Evolutionary conservation across 2,329 filamentous ascomycete species (phyloP).

Genomic region (Tolypocladium sp.): DNA sequence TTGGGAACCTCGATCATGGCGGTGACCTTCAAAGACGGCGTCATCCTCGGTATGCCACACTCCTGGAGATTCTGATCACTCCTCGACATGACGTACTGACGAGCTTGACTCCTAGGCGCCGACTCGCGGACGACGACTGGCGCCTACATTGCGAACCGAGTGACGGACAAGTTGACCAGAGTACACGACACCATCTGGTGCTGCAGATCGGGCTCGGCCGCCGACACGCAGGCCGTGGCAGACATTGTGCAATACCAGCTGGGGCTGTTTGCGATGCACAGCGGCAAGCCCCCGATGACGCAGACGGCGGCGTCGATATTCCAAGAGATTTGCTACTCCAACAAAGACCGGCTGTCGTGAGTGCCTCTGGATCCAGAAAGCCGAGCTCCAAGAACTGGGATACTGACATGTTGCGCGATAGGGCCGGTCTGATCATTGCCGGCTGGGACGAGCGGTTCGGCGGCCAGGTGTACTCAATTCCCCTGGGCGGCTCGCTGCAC

Average conservation of each 20-base stretch:
- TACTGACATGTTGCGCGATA: conserved; percentile 25
- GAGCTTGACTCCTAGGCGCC: conserved; percentile 47
- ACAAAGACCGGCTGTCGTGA: conserved; percentile 88
- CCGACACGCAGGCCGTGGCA: conserved; percentile 94
- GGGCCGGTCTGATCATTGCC: conserved; percentile 96
- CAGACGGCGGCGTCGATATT: conserved; percentile 93
- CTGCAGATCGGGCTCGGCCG: conserved; percentile 93
- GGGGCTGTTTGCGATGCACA: conserved; percentile 82
- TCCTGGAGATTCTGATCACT: background rate
- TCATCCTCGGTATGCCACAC: conserved; percentile 64
- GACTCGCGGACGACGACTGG: conserved; percentile 97
- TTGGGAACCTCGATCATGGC: conserved; percentile 99
- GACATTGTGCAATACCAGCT: conserved; percentile 98
- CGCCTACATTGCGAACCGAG: conserved; percentile 96
- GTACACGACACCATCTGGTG: conserved; percentile 99
- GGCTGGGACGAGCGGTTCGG: conserved; percentile 93
- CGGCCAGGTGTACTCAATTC: conserved; percentile 95
- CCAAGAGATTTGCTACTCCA: conserved; percentile 95
- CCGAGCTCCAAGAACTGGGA: background rate
- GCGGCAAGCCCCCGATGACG: conserved; percentile 84
- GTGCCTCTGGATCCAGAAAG: conserved; percentile 18
- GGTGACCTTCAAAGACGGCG: conserved; percentile 96
- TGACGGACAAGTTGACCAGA: conserved; percentile 97
- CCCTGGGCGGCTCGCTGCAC: conserved; percentile 91
- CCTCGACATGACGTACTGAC: conserved; percentile 6